Percentiles rank a stretch among this genome's conserved stretches.
These are phyloP conservation scores for Hypoxylon crocopeplum DNA, from an alignment of 495 filamentous ascomycete species.

Conservation along the genomic window DNA sequence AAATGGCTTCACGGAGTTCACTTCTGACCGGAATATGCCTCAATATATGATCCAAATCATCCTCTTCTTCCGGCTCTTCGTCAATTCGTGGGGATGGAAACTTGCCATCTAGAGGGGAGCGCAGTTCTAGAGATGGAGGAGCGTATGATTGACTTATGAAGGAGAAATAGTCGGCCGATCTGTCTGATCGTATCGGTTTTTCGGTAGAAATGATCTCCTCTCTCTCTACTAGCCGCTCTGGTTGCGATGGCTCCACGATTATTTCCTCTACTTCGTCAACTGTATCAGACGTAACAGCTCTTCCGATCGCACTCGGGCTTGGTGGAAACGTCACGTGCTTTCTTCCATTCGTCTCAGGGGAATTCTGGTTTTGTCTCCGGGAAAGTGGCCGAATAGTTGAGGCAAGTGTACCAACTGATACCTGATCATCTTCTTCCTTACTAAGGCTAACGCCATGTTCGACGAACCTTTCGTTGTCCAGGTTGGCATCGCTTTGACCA, in stretches of 20 bases:
- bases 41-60: constrained; percentile 26
- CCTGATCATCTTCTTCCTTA: constrained; percentile 30
- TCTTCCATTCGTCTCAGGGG: constrained; percentile 18
- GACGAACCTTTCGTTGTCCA: neutral
- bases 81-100: constrained; percentile 29
- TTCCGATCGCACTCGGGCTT: constrained; percentile 26
- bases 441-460: neutral
- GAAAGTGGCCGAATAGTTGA: constrained; percentile 38
- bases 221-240: neutral
- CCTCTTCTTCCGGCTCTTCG: constrained; percentile 32
- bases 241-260: constrained; percentile 1
- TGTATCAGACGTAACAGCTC: constrained; percentile 26
- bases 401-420: constrained; percentile 34
- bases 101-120: constrained; percentile 28
- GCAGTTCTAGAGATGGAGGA: constrained; percentile 34
- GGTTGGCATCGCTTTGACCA: neutral
- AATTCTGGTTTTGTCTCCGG: constrained; percentile 19
- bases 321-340: constrained; percentile 32
- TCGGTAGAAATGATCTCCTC: neutral
- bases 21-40: constrained; percentile 19
- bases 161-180: constrained; percentile 38
- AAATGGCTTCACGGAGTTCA: constrained; percentile 5
- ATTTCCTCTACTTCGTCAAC: constrained; percentile 2
- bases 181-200: constrained; percentile 23
- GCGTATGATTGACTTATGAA: constrained; percentile 38